These are phyloP conservation scores for Calonectria crousiana DNA, from an alignment of 2,329 filamentous ascomycete genomes.

Conservation along the genomic window DNA sequence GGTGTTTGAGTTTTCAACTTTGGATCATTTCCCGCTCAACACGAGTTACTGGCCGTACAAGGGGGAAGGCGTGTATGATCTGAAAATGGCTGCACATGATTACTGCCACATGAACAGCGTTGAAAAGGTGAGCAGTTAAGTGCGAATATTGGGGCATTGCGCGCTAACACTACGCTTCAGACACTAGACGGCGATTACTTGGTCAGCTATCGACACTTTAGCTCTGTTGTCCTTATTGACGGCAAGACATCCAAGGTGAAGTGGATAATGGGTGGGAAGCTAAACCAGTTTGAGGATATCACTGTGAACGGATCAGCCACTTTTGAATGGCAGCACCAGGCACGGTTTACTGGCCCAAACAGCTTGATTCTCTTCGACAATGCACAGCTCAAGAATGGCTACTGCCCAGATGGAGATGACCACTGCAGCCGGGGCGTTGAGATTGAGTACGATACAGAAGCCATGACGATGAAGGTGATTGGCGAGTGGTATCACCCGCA, in stretches of 20 bases:
- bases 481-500: conserved; percentile 12
- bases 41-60: not conserved
- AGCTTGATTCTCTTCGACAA: conserved; percentile 3
- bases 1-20: not conserved
- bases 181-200: conserved; percentile 3
- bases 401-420: not conserved
- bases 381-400: not conserved
- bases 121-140: not conserved
- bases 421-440: conserved; percentile 3
- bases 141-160: not conserved
- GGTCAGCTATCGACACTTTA: conserved; percentile 1
- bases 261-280: conserved; percentile 3
- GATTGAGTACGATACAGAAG: not conserved
- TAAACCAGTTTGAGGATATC: conserved; percentile 5
- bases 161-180: not conserved
- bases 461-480: not conserved
- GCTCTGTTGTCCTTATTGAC: not conserved
- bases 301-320: not conserved
- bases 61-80: not conserved
- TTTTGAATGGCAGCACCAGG: not conserved
- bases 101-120: conserved; percentile 13
- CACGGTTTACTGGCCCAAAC: not conserved
- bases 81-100: not conserved
- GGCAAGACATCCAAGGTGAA: not conserved
- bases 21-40: not conserved